Evolutionary conservation across 805 yeast species (phyloP).

Genomic region (Geotrichum ghanense): DNA sequence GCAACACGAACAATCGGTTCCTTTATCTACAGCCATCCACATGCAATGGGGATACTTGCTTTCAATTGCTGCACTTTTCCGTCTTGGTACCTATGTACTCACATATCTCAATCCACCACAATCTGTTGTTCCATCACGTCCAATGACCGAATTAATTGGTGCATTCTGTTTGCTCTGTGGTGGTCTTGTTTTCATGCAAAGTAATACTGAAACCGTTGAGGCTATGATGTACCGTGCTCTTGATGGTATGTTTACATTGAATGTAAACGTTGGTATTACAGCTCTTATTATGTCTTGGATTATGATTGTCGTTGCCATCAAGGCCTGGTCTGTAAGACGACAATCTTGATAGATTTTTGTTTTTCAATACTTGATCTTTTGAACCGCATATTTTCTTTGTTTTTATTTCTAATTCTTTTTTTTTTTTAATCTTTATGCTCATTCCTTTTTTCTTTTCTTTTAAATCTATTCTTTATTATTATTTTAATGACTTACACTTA

Average conservation of each 20-base stretch:
- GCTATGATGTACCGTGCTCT: conserved; percentile 75
- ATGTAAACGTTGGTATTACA: conserved; percentile 69
- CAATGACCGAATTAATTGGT: conserved; percentile 75
- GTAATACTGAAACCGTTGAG: conserved; percentile 74
- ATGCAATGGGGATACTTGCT: conserved; percentile 86
- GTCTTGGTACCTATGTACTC: conserved; percentile 52
- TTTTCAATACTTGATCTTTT: too few species aligned
- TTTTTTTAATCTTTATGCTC: too few species aligned
- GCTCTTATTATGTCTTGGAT: conserved; percentile 83
- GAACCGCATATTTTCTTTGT: too few species aligned
- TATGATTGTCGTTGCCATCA: conserved; percentile 46
- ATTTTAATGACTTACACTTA: too few species aligned
- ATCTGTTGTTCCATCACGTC: conserved; percentile 44
- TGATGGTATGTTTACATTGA: conserved; percentile 84
- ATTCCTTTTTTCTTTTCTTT: too few species aligned
- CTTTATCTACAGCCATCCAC: conserved; percentile 68
- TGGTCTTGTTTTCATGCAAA: conserved; percentile 85
- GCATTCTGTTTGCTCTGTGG: conserved; percentile 77
- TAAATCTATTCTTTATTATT: too few species aligned
- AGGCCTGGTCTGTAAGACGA: conserved; percentile 13
- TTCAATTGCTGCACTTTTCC: conserved; percentile 69
- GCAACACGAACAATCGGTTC: conserved; percentile 78
- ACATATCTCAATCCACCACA: conserved; percentile 32
- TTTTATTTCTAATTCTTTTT: too few species aligned
- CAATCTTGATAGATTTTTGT: too few species aligned